Percentiles rank a stretch among this genome's conserved stretches.
phyloP scores from a whole-genome alignment of 2,329 filamentous ascomycete species.

The Blumeria graminis region DNA sequence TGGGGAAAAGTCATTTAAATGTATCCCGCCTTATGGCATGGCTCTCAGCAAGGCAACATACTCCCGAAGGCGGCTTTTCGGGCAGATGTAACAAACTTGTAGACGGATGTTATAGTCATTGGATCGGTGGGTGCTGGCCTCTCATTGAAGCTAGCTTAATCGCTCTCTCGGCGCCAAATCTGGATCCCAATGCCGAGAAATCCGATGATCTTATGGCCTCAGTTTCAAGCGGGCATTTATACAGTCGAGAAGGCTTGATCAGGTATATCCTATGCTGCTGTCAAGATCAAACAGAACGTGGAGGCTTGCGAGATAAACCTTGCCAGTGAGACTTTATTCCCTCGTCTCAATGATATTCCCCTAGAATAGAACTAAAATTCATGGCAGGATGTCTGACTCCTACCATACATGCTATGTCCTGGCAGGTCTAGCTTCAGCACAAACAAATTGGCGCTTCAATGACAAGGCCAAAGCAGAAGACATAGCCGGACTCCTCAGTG shows the following conservation, averaged over 20 bases:
- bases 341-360: not conserved
- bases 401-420: conserved; percentile 91
- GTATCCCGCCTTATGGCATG: conserved; percentile 57
- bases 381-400: conserved; percentile 45
- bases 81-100: conserved; percentile 95
- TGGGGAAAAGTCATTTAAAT: conserved; percentile 39
- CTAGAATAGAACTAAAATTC: conserved; percentile 3
- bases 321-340: conserved; percentile 37
- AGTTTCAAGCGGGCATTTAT: conserved; percentile 26
- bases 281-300: conserved; percentile 44
- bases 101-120: conserved; percentile 95
- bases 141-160: conserved; percentile 59
- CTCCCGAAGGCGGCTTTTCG: conserved; percentile 76
- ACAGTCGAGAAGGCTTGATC: conserved; percentile 62
- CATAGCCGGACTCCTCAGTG: conserved; percentile 12
- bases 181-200: conserved; percentile 1
- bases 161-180: conserved; percentile 19
- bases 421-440: conserved; percentile 58
- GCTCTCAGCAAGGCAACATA: conserved; percentile 73
- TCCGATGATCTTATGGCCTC: conserved; percentile 1
- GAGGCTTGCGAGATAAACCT: conserved; percentile 83
- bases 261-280: conserved; percentile 80
- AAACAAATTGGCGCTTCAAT: conserved; percentile 37
- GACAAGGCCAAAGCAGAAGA: conserved; percentile 15
- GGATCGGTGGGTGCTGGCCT: conserved; percentile 90